Evolutionary conservation across 108 stramenopile genomes (phyloP).

Genomic region (Heterococcus sp.): DNA sequence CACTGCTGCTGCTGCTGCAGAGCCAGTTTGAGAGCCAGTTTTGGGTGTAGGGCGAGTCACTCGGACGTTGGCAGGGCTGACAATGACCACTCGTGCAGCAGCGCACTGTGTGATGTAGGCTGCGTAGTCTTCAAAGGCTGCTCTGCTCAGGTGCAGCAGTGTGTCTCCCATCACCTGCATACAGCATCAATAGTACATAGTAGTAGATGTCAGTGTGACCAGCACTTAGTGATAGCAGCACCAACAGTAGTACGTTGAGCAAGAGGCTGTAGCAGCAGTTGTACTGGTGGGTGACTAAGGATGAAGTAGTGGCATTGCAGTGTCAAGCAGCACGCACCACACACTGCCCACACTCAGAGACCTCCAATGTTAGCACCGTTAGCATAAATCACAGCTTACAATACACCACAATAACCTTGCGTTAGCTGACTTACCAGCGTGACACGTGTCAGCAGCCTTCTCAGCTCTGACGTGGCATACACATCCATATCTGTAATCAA

Average conservation of each 20-base stretch:
- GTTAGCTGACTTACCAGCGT: slow-evolving; percentile 29
- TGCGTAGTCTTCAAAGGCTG: slow-evolving; percentile 37
- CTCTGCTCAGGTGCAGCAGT: slow-evolving; percentile 17
- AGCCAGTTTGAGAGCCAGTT: background rate
- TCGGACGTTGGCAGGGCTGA: background rate
- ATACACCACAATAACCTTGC: slow-evolving; percentile 18
- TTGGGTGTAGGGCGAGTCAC: background rate
- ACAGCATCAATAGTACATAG: too few relatives aligned
- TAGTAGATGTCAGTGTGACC: too few relatives aligned
- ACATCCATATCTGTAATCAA: slow-evolving; percentile 29
- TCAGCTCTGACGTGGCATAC: slow-evolving; percentile 35
- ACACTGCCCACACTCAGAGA: background rate
- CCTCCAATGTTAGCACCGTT: background rate
- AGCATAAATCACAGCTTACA: background rate
- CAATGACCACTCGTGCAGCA: background rate
- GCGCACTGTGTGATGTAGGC: slow-evolving; percentile 38
- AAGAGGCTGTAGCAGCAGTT: background rate
- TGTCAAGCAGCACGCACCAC: background rate
- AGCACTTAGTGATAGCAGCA: too few relatives aligned
- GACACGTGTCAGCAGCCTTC: slow-evolving; percentile 1
- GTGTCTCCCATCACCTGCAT: slow-evolving; percentile 35
- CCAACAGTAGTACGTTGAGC: too few relatives aligned
- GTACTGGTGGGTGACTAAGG: background rate
- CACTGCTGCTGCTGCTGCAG: slow-evolving; percentile 2
- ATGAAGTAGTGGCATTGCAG: background rate